Base-by-base conservation (phyloP, 164 flowering plant species). In the Magnolia changhungtana region DNA sequence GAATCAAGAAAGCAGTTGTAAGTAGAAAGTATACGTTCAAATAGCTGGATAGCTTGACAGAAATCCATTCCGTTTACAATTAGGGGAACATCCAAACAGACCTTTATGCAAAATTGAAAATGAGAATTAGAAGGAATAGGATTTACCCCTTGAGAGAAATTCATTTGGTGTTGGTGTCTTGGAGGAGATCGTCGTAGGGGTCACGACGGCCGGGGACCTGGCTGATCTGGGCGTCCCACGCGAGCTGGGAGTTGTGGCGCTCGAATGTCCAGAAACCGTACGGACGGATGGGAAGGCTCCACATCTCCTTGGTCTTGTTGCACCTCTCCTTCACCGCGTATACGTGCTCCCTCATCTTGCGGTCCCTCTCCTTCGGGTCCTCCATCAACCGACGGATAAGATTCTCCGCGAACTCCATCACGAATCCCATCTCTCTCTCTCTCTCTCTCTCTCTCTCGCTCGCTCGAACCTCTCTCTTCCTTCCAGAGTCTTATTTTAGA, bases 221-320 rank as follows among this genome's bases (percentile, higher is more conserved):
- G 84, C 96, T 94, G 55, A 94, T 94, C 87, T 92, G 92, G 51
- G 97, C 86, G 83, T 94, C 98, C 91, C 90, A 84, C 2, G 80
- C 74, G 49, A 92, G 88, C 87, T 92, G 97, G 10, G 96, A 75
- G 75, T 95, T 95, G 84, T 93, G 97, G 74, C 94, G 91, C 73
- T 93, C 98, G 71, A 95, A 92, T 1, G 98, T 95, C 98, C 98
- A 95, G 86, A 93, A 95, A 1, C 98, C 98, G 75, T 95, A 93
- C 7, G 98, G 98, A 21, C 98, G 93, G 10, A 92, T 73, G 9
- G 98, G 98, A 21, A 83, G 83, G 77, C 84, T 85, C 98, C 98
- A 92, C 92, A 91, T 93, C 85, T 95, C 98, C 87, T 92, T 93
- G 19, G 96, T 89, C 90, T 90, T 95, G 64, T 83, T 65, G 84